A percentile compares a stretch with the other conserved stretches of the same genome.
Conservation (phyloP, 495 filamentous ascomycete genomes). For the Neurospora sp. region DNA sequence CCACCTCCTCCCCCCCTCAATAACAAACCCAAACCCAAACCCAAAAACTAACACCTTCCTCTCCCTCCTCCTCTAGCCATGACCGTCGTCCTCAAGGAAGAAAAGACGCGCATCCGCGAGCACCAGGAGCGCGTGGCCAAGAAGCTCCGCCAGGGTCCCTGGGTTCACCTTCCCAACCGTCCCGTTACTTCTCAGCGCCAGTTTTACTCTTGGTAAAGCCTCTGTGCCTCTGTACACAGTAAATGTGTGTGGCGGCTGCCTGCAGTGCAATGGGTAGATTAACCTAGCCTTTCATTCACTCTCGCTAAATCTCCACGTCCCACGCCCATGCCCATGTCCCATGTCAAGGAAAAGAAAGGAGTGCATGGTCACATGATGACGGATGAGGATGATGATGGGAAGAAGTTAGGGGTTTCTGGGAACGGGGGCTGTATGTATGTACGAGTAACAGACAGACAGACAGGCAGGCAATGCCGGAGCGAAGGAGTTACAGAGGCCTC, state of each 20-base stretch:
- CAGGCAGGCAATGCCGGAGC: background rate
- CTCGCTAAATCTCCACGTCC: background rate
- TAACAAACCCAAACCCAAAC: background rate
- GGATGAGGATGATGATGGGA: background rate
- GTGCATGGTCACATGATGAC: background rate
- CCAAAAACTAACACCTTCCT: constrained; percentile 5
- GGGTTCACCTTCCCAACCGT: constrained; percentile 76
- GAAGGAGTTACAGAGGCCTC: background rate
- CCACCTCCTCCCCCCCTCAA: background rate
- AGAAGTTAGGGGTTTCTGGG: background rate
- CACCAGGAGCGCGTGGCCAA: constrained; percentile 67
- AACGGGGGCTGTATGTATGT: background rate
- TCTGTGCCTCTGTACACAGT: too few relatives aligned
- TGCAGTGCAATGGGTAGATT: too few relatives aligned
- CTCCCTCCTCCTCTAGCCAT: constrained; percentile 39
- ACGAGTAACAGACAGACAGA: background rate
- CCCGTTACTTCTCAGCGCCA: constrained; percentile 69
- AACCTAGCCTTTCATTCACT: too few relatives aligned
- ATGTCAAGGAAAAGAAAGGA: background rate
- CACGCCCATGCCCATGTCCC: background rate
- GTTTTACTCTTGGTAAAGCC: constrained; percentile 72
- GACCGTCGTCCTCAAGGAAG: constrained; percentile 82
- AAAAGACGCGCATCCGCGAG: constrained; percentile 73
- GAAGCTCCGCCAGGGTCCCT: constrained; percentile 59
- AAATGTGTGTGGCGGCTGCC: too few relatives aligned